Percentiles rank a stretch among this genome's conserved stretches.
These are phyloP conservation scores for Rhizoclosmatium globosum DNA, from an alignment of 192 early-diverging fungal genomes.

Conservation along the genomic window DNA sequence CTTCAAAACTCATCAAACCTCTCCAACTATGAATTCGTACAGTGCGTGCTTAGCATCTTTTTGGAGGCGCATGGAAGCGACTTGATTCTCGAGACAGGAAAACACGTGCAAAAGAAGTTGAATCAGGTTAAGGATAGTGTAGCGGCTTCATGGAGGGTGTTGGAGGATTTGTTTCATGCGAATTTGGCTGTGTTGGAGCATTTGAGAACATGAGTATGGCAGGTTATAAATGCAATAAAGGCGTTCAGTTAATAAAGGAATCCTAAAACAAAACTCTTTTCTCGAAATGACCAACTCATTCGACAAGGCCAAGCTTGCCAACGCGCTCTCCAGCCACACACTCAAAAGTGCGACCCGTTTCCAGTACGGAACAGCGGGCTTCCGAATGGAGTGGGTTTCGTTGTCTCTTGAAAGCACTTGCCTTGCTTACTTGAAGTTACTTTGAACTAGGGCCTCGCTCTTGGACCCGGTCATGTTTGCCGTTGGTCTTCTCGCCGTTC, in stretches of 20 bases:
- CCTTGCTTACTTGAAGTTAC: neutral
- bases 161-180: constrained; percentile 68
- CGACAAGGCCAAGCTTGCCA: neutral
- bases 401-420: neutral
- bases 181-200: constrained; percentile 34
- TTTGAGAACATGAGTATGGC: constrained; percentile 1
- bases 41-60: constrained; percentile 82
- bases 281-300: neutral
- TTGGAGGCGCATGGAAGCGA: constrained; percentile 84
- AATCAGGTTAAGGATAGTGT: constrained; percentile 47
- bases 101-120: constrained; percentile 49
- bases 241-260: too few relatives aligned
- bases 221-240: too few relatives aligned
- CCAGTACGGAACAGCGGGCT: constrained; percentile 95
- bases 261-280: too few relatives aligned
- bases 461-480: constrained; percentile 94
- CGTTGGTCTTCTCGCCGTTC: constrained; percentile 87
- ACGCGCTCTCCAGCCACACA: constrained; percentile 20
- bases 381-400: constrained; percentile 81
- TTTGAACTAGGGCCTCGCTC: constrained; percentile 69
- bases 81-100: constrained; percentile 54
- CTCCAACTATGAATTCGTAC: constrained; percentile 87
- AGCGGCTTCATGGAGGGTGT: constrained; percentile 59
- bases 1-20: constrained; percentile 65
- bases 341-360: constrained; percentile 10